Conservation (phyloP, 176 grass and related monocot species). For the Lolium multiflorum region DNA sequence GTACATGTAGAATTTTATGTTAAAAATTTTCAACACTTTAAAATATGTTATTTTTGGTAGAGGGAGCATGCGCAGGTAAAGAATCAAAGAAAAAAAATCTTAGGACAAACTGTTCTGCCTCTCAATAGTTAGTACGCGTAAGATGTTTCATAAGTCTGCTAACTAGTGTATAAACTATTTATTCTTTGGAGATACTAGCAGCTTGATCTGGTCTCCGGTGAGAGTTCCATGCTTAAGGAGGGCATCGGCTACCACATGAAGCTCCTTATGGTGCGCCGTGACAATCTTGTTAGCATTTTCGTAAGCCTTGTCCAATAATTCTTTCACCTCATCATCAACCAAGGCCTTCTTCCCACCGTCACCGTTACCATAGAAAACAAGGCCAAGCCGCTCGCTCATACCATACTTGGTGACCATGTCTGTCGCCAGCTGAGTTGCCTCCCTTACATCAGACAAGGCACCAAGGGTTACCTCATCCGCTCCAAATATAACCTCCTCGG, state of each 20-base stretch:
- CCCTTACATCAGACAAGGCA: conserved; percentile 45
- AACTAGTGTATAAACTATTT: too few relatives aligned
- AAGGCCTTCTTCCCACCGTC: conserved; percentile 52
- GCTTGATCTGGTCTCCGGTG: conserved; percentile 75
- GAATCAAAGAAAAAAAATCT: too few relatives aligned
- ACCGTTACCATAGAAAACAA: conserved; percentile 64
- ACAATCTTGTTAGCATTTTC: conserved; percentile 78
- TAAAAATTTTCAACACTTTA: too few relatives aligned
- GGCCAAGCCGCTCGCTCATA: conserved; percentile 62
- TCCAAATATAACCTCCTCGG: conserved; percentile 76
- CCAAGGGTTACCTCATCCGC: conserved; percentile 53
- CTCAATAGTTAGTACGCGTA: too few relatives aligned
- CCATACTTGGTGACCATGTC: conserved; percentile 74
- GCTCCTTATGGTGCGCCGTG: conserved; percentile 59
- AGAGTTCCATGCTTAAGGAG: conserved; percentile 77
- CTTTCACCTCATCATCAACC: conserved; percentile 78
- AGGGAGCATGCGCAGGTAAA: too few relatives aligned
- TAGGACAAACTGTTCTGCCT: too few relatives aligned
- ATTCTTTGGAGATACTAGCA: conserved; percentile 49
- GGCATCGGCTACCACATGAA: conserved; percentile 69
- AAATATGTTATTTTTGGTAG: too few relatives aligned
- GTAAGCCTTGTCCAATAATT: conserved; percentile 69
- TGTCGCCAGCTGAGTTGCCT: conserved; percentile 56
- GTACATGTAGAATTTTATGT: too few relatives aligned
- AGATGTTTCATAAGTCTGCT: too few relatives aligned